These are phyloP conservation scores for Mortierella sp. DNA, from an alignment of 371 early-diverging fungal species.

Conservation along the genomic window DNA sequence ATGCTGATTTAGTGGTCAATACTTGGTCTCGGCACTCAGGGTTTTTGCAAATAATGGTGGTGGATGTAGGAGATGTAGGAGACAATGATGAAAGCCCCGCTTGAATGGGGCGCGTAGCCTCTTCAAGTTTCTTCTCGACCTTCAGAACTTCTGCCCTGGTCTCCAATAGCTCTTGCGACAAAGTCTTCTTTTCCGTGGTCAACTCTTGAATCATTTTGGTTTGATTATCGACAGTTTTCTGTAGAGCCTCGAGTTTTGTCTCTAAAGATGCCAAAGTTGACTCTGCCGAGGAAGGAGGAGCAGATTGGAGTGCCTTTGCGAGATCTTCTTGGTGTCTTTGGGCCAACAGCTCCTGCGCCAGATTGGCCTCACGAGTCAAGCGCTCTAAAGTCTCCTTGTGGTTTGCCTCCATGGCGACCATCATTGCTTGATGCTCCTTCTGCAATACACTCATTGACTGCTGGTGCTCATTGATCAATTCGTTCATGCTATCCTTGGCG, in stretches of 20 bases:
- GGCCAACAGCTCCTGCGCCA: constrained; percentile 26
- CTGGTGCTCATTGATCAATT: constrained; percentile 49
- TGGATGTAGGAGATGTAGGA: constrained; percentile 16
- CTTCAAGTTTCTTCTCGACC: constrained; percentile 27
- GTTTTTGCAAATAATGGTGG: constrained; percentile 12
- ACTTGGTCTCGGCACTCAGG: constrained; percentile 5
- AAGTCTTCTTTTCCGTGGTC: constrained; percentile 12
- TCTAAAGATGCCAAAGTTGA: neutral
- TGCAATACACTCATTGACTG: constrained; percentile 32
- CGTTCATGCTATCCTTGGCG: constrained; percentile 45
- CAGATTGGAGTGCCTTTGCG: constrained; percentile 6
- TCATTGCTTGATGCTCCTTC: constrained; percentile 34
- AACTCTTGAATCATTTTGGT: constrained; percentile 16
- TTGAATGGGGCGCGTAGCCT: neutral
- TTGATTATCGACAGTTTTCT: constrained; percentile 15
- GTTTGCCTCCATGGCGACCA: constrained; percentile 22
- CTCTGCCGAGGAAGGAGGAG: neutral
- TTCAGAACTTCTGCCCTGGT: constrained; percentile 20
- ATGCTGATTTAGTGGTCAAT: neutral
- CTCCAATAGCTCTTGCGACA: constrained; percentile 12
- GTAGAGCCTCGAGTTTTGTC: constrained; percentile 5
- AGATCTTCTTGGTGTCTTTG: constrained; percentile 27
- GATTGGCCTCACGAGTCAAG: constrained; percentile 23
- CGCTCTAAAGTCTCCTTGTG: constrained; percentile 37
- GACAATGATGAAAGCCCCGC: constrained; percentile 31